Conservation (phyloP, 305 asterid species). For the Withania somnifera region DNA sequence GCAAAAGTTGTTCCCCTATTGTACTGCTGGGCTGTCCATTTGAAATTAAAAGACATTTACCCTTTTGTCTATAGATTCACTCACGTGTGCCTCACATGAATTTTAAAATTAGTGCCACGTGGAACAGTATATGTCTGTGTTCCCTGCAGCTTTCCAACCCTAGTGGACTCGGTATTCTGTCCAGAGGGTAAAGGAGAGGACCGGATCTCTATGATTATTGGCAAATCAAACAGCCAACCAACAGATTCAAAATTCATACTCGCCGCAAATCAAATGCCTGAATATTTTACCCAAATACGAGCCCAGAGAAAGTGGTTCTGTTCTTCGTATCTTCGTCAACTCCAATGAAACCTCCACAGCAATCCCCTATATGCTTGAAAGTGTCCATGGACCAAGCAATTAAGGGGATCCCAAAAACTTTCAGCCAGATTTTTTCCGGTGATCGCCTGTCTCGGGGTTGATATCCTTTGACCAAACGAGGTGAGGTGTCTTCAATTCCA, state of each 20-base stretch:
- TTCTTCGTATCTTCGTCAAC: neutral
- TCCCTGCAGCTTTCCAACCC: neutral
- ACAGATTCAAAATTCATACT: neutral
- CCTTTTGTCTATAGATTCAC: too few species aligned
- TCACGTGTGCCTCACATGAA: neutral
- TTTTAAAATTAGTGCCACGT: too few species aligned
- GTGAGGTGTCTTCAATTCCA: neutral
- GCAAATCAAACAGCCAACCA: neutral
- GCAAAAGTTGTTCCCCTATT: neutral
- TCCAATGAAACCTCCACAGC: neutral
- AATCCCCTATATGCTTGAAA: neutral
- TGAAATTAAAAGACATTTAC: too few species aligned
- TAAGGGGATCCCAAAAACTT: neutral
- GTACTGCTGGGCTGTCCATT: neutral
- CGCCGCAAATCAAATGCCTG: accelerated
- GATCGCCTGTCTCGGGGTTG: neutral
- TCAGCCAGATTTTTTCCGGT: neutral
- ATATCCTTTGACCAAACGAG: neutral
- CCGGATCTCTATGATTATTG: neutral
- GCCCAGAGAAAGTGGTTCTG: neutral
- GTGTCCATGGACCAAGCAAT: neutral
- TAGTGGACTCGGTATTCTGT: too few species aligned
- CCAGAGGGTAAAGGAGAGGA: neutral
- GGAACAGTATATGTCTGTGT: neutral
- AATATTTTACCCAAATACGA: neutral